phyloP scores from a whole-genome alignment of 805 yeast species.

The Ogataea zsoltii region DNA sequence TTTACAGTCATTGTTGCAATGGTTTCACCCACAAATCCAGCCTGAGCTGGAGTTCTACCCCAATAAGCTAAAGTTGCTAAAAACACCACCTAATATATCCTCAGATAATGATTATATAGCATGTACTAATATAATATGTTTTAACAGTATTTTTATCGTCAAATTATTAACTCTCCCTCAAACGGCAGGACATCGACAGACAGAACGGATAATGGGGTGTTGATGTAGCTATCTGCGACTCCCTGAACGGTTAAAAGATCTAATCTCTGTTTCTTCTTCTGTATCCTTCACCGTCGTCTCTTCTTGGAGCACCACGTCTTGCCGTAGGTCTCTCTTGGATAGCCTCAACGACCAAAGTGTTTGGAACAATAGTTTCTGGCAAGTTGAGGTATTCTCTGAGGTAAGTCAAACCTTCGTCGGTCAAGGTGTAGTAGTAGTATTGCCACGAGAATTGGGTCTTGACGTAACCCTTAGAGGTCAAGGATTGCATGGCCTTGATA shows the following conservation, averaged over 20 bases:
- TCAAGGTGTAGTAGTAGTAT: conserved; percentile 99
- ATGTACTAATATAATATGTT: conserved; percentile 8
- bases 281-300: conserved; percentile 53
- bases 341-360: conserved; percentile 94
- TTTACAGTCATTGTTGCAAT: too few relatives aligned
- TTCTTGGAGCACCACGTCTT: conserved; percentile 50
- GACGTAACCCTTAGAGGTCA: conserved; percentile 98
- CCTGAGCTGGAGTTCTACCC: too few relatives aligned
- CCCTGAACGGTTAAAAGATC: conserved; percentile 15
- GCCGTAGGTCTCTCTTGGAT: conserved; percentile 69
- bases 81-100: conserved; percentile 14
- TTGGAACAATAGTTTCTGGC: conserved; percentile 98
- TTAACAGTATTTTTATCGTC: conserved; percentile 8
- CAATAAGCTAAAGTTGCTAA: conserved; percentile 2
- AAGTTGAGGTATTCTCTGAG: conserved; percentile 97
- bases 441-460: conserved; percentile 99
- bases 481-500: conserved; percentile 98
- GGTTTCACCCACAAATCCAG: too few relatives aligned
- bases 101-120: conserved; percentile 15
- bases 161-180: conserved; percentile 6
- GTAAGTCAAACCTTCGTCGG: conserved; percentile 99
- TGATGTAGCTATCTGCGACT: conserved; percentile 1
- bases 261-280: conserved; percentile 58
- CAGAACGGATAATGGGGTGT: conserved; percentile 10
- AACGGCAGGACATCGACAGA: conserved; percentile 6